These are phyloP conservation scores for Zygosaccharomyces kombuchaensis DNA, from an alignment of 805 yeast species.

Conservation along the genomic window DNA sequence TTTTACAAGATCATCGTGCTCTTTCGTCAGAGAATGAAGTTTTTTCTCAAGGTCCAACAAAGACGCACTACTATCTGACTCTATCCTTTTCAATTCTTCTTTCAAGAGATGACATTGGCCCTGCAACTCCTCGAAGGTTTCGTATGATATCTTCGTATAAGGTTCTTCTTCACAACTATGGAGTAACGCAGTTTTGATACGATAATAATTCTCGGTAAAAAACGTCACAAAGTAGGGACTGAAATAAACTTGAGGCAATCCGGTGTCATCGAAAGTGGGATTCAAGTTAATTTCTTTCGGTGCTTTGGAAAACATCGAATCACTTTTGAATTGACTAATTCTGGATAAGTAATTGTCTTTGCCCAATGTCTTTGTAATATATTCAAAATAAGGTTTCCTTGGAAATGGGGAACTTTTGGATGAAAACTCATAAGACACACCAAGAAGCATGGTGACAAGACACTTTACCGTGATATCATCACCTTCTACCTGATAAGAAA, in stretches of 20 bases:
- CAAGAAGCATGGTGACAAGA: slow-evolving; percentile 64
- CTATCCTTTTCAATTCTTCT: slow-evolving; percentile 28
- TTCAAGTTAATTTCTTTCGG: slow-evolving; percentile 44
- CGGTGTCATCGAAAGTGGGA: slow-evolving; percentile 68
- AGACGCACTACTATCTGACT: slow-evolving; percentile 28
- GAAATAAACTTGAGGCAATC: slow-evolving; percentile 81
- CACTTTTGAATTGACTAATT: slow-evolving; percentile 67
- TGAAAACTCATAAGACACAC: slow-evolving; percentile 81
- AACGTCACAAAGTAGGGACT: slow-evolving; percentile 58
- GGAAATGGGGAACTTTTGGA: slow-evolving; percentile 48
- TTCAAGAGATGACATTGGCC: slow-evolving; percentile 34
- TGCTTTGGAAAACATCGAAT: slow-evolving; percentile 50
- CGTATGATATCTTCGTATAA: slow-evolving; percentile 57
- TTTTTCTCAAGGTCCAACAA: slow-evolving; percentile 22
- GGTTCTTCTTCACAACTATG: slow-evolving; percentile 77
- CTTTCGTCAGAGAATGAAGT: slow-evolving; percentile 11
- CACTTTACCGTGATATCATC: slow-evolving; percentile 64
- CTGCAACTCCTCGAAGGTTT: slow-evolving; percentile 40
- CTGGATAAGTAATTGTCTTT: slow-evolving; percentile 72
- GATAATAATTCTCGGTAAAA: slow-evolving; percentile 61
- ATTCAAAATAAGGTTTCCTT: slow-evolving; percentile 54
- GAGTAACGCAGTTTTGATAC: slow-evolving; percentile 67
- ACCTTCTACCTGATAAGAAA: slow-evolving; percentile 48
- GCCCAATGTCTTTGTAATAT: slow-evolving; percentile 71
- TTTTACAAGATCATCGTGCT: slow-evolving; percentile 10